Base-by-base conservation (phyloP, 495 filamentous ascomycete genomes). In the Clavariopsis aquatica region DNA sequence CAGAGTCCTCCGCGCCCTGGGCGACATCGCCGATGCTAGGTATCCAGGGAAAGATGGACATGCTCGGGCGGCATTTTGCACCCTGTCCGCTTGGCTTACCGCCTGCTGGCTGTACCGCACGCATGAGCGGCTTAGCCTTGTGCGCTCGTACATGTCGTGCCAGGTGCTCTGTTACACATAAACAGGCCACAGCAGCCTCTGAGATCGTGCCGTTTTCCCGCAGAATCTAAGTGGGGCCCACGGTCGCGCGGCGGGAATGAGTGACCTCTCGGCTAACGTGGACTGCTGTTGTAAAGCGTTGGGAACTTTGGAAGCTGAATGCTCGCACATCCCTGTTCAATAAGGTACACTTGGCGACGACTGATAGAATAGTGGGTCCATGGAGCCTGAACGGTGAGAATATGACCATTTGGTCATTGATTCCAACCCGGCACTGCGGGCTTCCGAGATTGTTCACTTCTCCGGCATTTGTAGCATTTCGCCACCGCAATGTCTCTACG, bases 201-300 rank as follows among this genome's bases (percentile, higher is more conserved):
- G 27, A 58, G 58, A 67, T 67, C 64, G 57, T 57, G 64, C 64
- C 58, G 58, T 52, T 41, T 22, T 38, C 49, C 43, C 58, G 64
- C 64, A 62, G 64, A 49, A 67, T 67, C 64, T 54, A 46, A 56
- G 57, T 59, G 49, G 63, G 28, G 64, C 52, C 8, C 17, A 2
- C 8, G 20, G 49, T 46, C 6, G 62, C 45, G 26, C 62, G 43
- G 52, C 49, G 17, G 2, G 1, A 38, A 27, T 52, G 24, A 27
- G 24, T 36, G 5, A 17, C 19, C n/a, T 10, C 54, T 36, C 24
- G 19, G 8, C 8, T 13, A 12, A 19, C n/a, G n/a, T n/a, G n/a
- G n/a, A n/a, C n/a, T n/a, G n/a, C n/a, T 2, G 31, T 41, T 20
- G 15, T n/a, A 23, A 53, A 45, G 52, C 36, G 49, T 52, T n/a